These are phyloP conservation scores for Clavispora carvajalis DNA, from an alignment of 805 yeast genomes.

Conservation along the genomic window DNA sequence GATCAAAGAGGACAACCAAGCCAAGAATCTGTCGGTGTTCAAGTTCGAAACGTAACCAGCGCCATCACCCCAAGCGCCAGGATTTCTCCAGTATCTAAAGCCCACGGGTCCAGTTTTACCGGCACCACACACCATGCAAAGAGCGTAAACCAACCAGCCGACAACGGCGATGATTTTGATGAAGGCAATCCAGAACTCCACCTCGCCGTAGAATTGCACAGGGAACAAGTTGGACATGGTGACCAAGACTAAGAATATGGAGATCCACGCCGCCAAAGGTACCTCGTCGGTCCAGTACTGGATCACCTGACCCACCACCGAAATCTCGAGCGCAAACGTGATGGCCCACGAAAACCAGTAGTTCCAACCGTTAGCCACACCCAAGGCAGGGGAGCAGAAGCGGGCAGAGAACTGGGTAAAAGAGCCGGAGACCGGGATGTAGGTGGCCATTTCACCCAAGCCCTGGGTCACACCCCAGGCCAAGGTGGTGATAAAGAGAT, in stretches of 20 bases:
- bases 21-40: slow-evolving; percentile 56
- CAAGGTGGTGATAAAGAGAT: slow-evolving; percentile 58
- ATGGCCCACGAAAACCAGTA: slow-evolving; percentile 79
- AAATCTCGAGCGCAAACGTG: slow-evolving; percentile 69
- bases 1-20: slow-evolving; percentile 65
- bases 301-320: slow-evolving; percentile 63
- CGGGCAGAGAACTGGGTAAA: slow-evolving; percentile 66
- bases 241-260: slow-evolving; percentile 56
- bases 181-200: slow-evolving; percentile 70
- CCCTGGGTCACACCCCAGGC: slow-evolving; percentile 66
- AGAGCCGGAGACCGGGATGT: slow-evolving; percentile 63
- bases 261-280: slow-evolving; percentile 69
- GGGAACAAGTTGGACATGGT: slow-evolving; percentile 56
- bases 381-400: slow-evolving; percentile 65
- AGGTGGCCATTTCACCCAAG: slow-evolving; percentile 78
- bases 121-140: slow-evolving; percentile 73
- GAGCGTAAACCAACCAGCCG: slow-evolving; percentile 64
- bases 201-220: slow-evolving; percentile 66
- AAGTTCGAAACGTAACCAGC: slow-evolving; percentile 29
- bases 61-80: slow-evolving; percentile 73
- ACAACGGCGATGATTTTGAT: slow-evolving; percentile 63
- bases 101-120: slow-evolving; percentile 67
- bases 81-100: slow-evolving; percentile 76
- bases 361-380: slow-evolving; percentile 67
- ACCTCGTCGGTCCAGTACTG: slow-evolving; percentile 39